These are phyloP conservation scores for Fusarium equiseti DNA, from an alignment of 2,329 filamentous ascomycete genomes.

Conservation along the genomic window DNA sequence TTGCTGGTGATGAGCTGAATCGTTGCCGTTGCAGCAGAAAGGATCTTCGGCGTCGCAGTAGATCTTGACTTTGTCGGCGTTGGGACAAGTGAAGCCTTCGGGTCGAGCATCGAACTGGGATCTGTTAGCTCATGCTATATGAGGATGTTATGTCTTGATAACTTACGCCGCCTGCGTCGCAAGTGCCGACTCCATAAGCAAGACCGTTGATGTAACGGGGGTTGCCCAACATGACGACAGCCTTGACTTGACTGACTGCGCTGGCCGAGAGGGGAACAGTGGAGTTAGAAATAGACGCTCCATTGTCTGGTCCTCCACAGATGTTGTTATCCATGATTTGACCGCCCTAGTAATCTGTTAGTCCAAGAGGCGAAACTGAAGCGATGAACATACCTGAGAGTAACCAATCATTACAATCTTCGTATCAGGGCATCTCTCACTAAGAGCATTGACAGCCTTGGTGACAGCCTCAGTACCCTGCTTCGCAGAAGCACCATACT, in stretches of 20 bases:
- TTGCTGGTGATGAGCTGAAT: slow-evolving; percentile 70
- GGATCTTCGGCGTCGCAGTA: slow-evolving; percentile 75
- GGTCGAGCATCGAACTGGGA: slow-evolving; percentile 70
- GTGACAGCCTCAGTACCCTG: slow-evolving; percentile 70
- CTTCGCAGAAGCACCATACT: slow-evolving; percentile 69
- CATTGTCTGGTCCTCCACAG: slow-evolving; percentile 68
- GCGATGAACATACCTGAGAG: slow-evolving; percentile 69
- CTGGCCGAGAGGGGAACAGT: slow-evolving; percentile 58
- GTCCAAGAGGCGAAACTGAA: no score
- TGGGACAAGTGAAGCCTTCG: slow-evolving; percentile 68
- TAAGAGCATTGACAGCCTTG: slow-evolving; percentile 69
- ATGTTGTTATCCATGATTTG: slow-evolving; percentile 74
- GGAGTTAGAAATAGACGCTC: slow-evolving; percentile 59
- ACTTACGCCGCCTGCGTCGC: slow-evolving; percentile 67
- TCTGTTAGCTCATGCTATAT: fast-evolving
- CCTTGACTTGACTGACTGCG: slow-evolving; percentile 69
- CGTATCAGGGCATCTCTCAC: slow-evolving; percentile 66
- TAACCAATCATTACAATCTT: slow-evolving; percentile 72
- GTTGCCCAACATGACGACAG: slow-evolving; percentile 74
- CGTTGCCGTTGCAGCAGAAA: slow-evolving; percentile 74
- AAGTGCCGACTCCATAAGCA: slow-evolving; percentile 71
- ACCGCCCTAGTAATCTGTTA: no score
- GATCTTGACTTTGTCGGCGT: slow-evolving; percentile 66
- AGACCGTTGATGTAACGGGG: slow-evolving; percentile 68
- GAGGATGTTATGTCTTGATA: fast-evolving